Percentiles rank a stretch among this genome's conserved stretches.
Evolutionary conservation across 1,284 basidiomycete genomes (phyloP).

Genomic region (Exobasidium rhododendri): DNA sequence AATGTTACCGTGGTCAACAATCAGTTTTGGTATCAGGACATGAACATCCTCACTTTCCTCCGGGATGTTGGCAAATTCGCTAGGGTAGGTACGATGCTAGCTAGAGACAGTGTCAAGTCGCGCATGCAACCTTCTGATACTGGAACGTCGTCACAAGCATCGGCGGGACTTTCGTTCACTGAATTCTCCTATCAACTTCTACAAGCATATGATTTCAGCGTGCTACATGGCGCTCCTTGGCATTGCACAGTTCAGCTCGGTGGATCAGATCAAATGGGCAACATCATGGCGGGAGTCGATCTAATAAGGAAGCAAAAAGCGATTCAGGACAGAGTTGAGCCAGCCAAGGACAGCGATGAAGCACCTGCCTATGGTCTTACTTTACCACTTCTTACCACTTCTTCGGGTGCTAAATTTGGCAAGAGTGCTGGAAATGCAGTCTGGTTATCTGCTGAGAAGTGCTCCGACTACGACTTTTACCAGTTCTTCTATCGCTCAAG

Average conservation of each 20-base stretch:
- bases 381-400: slow-evolving; percentile 85
- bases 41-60: slow-evolving; percentile 80
- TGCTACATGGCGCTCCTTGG: slow-evolving; percentile 64
- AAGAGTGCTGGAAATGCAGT: slow-evolving; percentile 95
- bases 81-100: slow-evolving; percentile 83
- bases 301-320: slow-evolving; percentile 66
- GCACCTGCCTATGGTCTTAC: slow-evolving; percentile 75
- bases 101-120: slow-evolving; percentile 76
- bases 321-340: slow-evolving; percentile 20
- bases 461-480: slow-evolving; percentile 44
- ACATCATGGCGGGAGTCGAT: slow-evolving; percentile 87
- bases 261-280: slow-evolving; percentile 98
- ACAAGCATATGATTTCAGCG: slow-evolving; percentile 91
- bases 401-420: slow-evolving; percentile 89
- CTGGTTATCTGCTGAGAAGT: slow-evolving; percentile 60
- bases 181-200: slow-evolving; percentile 97
- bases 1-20: slow-evolving; percentile 65
- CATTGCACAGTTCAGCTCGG: slow-evolving; percentile 85
- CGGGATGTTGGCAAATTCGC: slow-evolving; percentile 75
- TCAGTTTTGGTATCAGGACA: slow-evolving; percentile 71
- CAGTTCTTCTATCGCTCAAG: slow-evolving; percentile 84
- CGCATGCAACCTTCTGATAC: slow-evolving; percentile 22
- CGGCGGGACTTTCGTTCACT: slow-evolving; percentile 79
- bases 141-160: slow-evolving; percentile 45
- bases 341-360: slow-evolving; percentile 12